Conservation (phyloP, 2,329 filamentous ascomycete species). For the Fusarium denticulatum region DNA sequence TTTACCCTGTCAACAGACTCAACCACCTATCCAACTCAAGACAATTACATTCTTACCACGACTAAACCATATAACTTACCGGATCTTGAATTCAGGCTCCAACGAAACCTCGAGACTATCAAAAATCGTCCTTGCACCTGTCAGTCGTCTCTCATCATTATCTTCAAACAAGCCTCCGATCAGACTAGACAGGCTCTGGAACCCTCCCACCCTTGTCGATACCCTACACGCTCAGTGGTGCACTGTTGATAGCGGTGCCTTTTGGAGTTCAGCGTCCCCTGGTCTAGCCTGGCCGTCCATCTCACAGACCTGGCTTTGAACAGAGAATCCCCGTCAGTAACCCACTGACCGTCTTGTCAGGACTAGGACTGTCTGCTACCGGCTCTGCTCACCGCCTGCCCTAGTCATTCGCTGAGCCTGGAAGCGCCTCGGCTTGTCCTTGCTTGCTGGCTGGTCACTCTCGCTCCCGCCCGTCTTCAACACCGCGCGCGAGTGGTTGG, state of each 20-base stretch:
- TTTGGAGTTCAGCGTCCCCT: conserved; percentile 31
- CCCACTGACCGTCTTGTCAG: conserved; percentile 37
- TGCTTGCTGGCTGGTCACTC: conserved; percentile 18
- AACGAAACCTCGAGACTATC: not conserved
- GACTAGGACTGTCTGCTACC: conserved; percentile 25
- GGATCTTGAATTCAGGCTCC: not conserved
- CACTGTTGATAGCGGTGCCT: conserved; percentile 29
- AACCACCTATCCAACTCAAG: not conserved
- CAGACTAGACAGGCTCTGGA: conserved; percentile 20
- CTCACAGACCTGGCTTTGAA: conserved; percentile 34
- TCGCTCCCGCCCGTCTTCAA: conserved; percentile 36
- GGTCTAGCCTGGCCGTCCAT: conserved; percentile 36
- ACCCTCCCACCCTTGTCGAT: conserved; percentile 17
- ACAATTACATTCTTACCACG: not conserved
- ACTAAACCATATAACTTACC: not conserved
- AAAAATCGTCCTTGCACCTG: conserved; percentile 8
- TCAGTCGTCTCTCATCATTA: conserved; percentile 23
- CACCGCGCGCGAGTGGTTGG: conserved; percentile 40
- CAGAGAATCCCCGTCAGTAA: conserved; percentile 19
- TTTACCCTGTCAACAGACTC: conserved; percentile 18
- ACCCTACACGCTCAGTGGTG: conserved; percentile 19
- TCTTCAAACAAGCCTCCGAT: conserved; percentile 29
- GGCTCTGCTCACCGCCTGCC: conserved; percentile 44
- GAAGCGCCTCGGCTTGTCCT: conserved; percentile 26
- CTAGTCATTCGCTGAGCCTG: conserved; percentile 36